Conservation (phyloP, 371 early-diverging fungal genomes). For the Dentiscutata heterogama region DNA sequence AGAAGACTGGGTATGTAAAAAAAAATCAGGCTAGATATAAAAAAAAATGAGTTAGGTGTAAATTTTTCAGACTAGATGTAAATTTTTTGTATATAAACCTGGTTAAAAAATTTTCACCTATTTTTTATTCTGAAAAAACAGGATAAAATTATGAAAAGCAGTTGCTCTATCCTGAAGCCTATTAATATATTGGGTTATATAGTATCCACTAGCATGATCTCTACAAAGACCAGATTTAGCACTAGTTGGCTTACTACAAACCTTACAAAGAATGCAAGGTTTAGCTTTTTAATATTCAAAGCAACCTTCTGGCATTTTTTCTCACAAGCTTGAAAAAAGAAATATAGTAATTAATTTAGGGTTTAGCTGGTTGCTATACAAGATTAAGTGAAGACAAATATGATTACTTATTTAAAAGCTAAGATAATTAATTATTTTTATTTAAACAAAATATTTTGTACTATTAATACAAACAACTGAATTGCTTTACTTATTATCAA, state of each 20-base stretch:
- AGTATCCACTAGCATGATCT: neutral
- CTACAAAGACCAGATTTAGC: neutral
- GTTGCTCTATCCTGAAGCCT: conserved; percentile 4
- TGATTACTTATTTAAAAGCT: neutral
- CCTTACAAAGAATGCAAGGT: neutral
- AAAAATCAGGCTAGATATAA: too few relatives aligned
- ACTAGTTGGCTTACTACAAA: neutral
- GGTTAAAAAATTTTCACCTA: neutral
- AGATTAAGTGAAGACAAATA: neutral
- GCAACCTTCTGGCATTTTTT: neutral
- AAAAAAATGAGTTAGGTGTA: too few relatives aligned
- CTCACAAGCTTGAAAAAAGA: neutral
- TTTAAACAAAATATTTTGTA: conserved; percentile 13
- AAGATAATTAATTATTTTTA: neutral
- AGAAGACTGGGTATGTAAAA: too few relatives aligned
- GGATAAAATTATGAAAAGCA: neutral
- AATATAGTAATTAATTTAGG: neutral
- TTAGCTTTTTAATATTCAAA: neutral
- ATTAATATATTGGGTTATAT: conserved; percentile 1
- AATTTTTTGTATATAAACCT: neutral
- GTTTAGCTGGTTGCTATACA: neutral
- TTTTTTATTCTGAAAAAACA: too few relatives aligned
- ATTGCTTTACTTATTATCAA: neutral
- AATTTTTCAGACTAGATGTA: too few relatives aligned
- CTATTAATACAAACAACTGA: conserved; percentile 7